Conservation (phyloP, 2,329 filamentous ascomycete genomes). For the Orbilia brochopaga region DNA sequence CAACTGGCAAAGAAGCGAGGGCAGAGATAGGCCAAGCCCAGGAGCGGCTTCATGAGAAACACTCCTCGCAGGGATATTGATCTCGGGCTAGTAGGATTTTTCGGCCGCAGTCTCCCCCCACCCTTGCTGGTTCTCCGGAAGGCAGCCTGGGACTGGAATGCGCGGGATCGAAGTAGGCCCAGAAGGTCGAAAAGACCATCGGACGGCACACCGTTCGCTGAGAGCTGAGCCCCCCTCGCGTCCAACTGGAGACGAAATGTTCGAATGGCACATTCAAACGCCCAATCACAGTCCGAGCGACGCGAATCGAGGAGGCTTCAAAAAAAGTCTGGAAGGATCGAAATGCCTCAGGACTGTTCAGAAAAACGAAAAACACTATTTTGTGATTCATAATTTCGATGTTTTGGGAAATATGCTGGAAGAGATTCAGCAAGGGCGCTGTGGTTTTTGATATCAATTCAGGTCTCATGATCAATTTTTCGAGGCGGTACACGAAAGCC, state of each 20-base stretch:
- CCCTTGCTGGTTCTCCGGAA: constrained; percentile 21
- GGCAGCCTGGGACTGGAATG: constrained; percentile 23
- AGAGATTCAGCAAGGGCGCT: neutral
- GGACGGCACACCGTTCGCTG: constrained; percentile 17
- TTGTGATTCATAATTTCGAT: constrained; percentile 13
- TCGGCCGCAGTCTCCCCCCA: neutral
- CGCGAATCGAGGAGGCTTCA: constrained; percentile 2
- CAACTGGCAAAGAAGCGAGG: constrained; percentile 12
- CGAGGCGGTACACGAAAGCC: too few relatives aligned
- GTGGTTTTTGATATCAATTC: constrained; percentile 15
- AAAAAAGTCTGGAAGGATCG: constrained; percentile 28
- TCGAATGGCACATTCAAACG: neutral
- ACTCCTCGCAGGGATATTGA: constrained; percentile 23
- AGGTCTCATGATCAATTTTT: too few relatives aligned
- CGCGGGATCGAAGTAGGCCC: constrained; percentile 14
- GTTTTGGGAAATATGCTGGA: neutral
- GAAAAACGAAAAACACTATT: constrained; percentile 7
- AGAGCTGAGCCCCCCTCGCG: constrained; percentile 29
- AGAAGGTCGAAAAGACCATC: neutral
- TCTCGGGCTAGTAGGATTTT: constrained; percentile 9
- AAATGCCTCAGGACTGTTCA: neutral
- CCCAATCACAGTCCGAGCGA: constrained; percentile 22
- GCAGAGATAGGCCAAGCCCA: constrained; percentile 13
- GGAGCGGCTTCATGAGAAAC: constrained; percentile 27
- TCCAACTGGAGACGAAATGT: constrained; percentile 8